Percentiles rank a stretch among this genome's conserved stretches.
phyloP scores from a whole-genome alignment of 805 yeast genomes.

The Lipomyces orientalis region DNA sequence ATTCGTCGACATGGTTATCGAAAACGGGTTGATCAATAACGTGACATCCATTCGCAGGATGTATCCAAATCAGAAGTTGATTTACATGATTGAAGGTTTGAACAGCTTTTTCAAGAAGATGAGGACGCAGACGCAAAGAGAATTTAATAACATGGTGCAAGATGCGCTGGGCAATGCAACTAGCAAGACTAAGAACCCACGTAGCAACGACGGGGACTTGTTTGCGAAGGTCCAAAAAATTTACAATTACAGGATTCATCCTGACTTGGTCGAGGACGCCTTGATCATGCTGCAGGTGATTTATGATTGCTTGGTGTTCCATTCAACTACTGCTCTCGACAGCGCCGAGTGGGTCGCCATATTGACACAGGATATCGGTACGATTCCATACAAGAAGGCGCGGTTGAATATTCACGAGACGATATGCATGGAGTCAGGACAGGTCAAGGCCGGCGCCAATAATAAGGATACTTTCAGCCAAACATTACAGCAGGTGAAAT shows the following conservation, averaged over 20 bases:
- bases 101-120: constrained; percentile 13
- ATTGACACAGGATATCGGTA: constrained; percentile 35
- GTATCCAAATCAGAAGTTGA: constrained; percentile 19
- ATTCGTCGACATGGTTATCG: constrained; percentile 25
- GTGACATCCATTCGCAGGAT: constrained; percentile 2
- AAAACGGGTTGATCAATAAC: constrained; percentile 11
- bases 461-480: constrained; percentile 21
- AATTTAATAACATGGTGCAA: constrained; percentile 26
- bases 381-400: constrained; percentile 31
- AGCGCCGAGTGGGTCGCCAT: constrained; percentile 36
- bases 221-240: neutral
- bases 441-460: constrained; percentile 27
- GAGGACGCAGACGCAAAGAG: constrained; percentile 19
- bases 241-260: constrained; percentile 12
- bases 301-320: constrained; percentile 25
- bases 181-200: neutral
- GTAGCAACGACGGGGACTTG: constrained; percentile 14
- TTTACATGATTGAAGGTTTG: constrained; percentile 35
- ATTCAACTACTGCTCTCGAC: constrained; percentile 24
- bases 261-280: constrained; percentile 28
- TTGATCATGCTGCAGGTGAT: constrained; percentile 28
- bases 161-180: constrained; percentile 15
- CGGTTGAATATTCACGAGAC: constrained; percentile 22
- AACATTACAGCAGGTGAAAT: constrained; percentile 26
- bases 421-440: constrained; percentile 35